A percentile compares a stretch with the other conserved stretches of the same genome.
Conservation (phyloP, 306 rosid species). For the Prunus mume region DNA sequence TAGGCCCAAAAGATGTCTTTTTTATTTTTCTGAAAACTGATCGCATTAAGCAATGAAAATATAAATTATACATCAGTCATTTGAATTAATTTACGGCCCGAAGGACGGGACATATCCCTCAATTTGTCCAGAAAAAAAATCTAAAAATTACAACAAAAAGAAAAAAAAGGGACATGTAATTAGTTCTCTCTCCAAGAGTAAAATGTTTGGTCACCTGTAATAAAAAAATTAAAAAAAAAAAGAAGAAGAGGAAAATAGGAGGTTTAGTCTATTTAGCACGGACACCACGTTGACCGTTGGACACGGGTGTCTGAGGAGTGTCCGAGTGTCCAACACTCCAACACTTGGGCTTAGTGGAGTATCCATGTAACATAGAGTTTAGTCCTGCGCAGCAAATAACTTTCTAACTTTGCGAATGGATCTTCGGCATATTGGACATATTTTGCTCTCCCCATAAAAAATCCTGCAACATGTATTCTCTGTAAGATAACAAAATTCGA, state of each 20-base stretch:
- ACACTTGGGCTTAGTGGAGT: too few relatives aligned
- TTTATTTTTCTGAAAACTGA: too few relatives aligned
- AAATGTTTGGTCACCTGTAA: neutral
- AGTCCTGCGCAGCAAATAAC: slow-evolving; percentile 9
- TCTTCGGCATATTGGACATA: slow-evolving; percentile 41
- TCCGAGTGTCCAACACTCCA: too few relatives aligned
- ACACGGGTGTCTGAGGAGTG: too few relatives aligned
- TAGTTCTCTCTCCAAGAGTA: neutral
- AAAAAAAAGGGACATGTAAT: neutral
- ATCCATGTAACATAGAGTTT: too few relatives aligned
- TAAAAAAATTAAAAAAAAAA: neutral
- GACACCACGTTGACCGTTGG: too few relatives aligned
- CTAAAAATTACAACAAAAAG: neutral
- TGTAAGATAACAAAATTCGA: neutral
- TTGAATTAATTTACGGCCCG: neutral
- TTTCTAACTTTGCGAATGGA: slow-evolving; percentile 33
- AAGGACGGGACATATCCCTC: neutral
- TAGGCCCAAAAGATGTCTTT: too few relatives aligned
- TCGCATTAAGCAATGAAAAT: neutral
- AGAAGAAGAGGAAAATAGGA: neutral
- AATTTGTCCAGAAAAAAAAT: neutral
- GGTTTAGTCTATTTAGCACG: too few relatives aligned
- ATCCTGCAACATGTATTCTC: slow-evolving; percentile 24
- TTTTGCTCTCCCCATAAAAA: slow-evolving; percentile 32
- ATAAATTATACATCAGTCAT: neutral